phyloP scores from a whole-genome alignment of 345 rosid genomes.

The Boechera divaricarpa region DNA sequence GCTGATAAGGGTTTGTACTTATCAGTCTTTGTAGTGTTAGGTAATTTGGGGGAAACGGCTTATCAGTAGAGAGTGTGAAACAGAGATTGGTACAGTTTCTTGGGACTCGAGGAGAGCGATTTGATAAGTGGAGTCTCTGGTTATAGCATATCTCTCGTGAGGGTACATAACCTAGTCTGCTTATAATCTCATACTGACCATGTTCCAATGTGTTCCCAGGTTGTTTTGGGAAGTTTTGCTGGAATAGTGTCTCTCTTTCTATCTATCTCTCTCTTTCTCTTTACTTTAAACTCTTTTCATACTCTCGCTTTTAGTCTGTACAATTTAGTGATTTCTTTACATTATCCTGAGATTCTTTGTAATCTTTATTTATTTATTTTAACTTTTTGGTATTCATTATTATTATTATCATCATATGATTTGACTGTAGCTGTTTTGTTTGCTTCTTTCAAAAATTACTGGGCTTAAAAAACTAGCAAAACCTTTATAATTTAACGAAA shows the following conservation, averaged over 20 bases:
- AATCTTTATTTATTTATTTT: conserved; percentile 8
- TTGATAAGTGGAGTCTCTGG: conserved; percentile 44
- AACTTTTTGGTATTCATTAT: background rate
- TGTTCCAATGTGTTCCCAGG: conserved; percentile 37
- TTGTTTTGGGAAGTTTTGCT: conserved; percentile 44
- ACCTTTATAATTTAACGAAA: too few relatives aligned
- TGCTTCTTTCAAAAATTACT: background rate
- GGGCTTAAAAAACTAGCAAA: background rate
- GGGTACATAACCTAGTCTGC: conserved; percentile 42
- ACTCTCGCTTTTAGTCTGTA: conserved; percentile 35
- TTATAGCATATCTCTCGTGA: conserved; percentile 27
- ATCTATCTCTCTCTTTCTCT: background rate
- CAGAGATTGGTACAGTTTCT: conserved; percentile 42
- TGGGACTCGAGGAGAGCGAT: conserved; percentile 31
- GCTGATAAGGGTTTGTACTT: conserved; percentile 51
- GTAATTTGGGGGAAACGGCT: conserved; percentile 14
- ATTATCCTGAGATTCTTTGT: conserved; percentile 38
- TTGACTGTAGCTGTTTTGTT: background rate
- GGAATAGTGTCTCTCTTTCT: conserved; percentile 32
- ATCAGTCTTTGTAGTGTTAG: conserved; percentile 40
- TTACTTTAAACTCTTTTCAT: conserved; percentile 20
- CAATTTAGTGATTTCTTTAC: conserved; percentile 43
- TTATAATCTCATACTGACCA: conserved; percentile 39
- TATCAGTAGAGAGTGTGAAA: conserved; percentile 36
- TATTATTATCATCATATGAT: background rate